A percentile compares a stretch with the other conserved stretches of the same genome.
Evolutionary conservation across 352 stramenopile species (phyloP).

Genomic region (Pythium coloratum): DNA sequence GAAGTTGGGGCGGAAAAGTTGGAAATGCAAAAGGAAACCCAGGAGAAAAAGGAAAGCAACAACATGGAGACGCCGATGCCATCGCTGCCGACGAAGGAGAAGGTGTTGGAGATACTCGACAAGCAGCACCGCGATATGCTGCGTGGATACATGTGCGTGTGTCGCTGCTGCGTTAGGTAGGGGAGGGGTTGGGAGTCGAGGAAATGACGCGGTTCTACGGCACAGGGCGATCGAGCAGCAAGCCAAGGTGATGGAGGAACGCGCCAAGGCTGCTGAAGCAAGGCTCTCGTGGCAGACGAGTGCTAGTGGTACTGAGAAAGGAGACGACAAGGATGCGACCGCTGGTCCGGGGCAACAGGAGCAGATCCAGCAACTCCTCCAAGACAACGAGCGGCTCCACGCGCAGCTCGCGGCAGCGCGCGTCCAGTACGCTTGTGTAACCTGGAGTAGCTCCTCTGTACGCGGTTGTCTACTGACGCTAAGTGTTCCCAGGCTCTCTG

Average conservation of each 20-base stretch:
- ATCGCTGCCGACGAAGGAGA: constrained; percentile 26
- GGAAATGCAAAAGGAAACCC: neutral
- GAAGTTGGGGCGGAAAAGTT: neutral
- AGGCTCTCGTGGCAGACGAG: constrained; percentile 7
- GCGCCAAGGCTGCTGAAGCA: constrained; percentile 4
- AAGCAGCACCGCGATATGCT: constrained; percentile 24
- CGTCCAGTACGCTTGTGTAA: constrained; percentile 23
- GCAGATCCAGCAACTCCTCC: constrained; percentile 17
- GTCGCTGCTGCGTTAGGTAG: neutral
- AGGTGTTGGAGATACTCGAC: constrained; percentile 31
- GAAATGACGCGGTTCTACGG: neutral
- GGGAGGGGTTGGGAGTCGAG: neutral
- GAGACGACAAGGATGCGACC: neutral
- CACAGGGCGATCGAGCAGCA: constrained; percentile 23
- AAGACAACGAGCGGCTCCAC: constrained; percentile 34
- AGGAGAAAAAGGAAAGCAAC: neutral
- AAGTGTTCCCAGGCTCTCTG: constrained; percentile 9
- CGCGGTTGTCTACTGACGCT: neutral
- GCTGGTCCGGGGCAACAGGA: neutral
- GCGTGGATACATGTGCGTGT: constrained; percentile 24
- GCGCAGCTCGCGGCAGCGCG: constrained; percentile 16
- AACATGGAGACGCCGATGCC: constrained; percentile 1
- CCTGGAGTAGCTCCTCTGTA: neutral
- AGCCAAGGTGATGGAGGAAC: constrained; percentile 19
- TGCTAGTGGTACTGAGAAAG: neutral